Conservation (phyloP, 83 land plant genomes). For the Larix sibirica region DNA sequence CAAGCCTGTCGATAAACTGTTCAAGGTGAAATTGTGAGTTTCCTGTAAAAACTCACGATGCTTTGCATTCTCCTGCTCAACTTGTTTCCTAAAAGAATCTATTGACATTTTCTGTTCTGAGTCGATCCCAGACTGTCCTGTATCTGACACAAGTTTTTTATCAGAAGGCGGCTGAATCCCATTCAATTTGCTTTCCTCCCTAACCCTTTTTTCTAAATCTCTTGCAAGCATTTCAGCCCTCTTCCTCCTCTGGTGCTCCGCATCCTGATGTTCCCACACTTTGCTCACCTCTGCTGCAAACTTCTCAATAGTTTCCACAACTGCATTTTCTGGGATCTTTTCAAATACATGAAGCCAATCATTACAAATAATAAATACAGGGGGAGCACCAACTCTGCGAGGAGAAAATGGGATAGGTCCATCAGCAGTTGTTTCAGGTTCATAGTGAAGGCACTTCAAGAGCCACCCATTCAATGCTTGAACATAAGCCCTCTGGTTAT, state of each 20-base stretch:
- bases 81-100: conserved; percentile 20
- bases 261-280: conserved; percentile 36
- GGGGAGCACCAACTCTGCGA: conserved; percentile 66
- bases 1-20: conserved; percentile 36
- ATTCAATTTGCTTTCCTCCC: conserved; percentile 46
- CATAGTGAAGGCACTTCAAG: conserved; percentile 47
- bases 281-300: conserved; percentile 33
- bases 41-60: not conserved
- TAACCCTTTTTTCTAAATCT: conserved; percentile 46
- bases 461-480: conserved; percentile 68
- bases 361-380: conserved; percentile 62
- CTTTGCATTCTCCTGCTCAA: not conserved
- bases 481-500: conserved; percentile 54
- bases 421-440: conserved; percentile 61
- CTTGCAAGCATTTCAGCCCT: conserved; percentile 34
- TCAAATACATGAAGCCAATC: conserved; percentile 60
- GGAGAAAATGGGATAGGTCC: conserved; percentile 69
- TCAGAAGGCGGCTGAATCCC: conserved; percentile 39
- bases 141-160: conserved; percentile 36
- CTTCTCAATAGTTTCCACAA: conserved; percentile 42
- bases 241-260: conserved; percentile 34
- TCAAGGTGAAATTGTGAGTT: conserved; percentile 7
- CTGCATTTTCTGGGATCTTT: conserved; percentile 49
- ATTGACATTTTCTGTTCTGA: conserved; percentile 13
- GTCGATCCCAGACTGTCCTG: conserved; percentile 24